Evolutionary conservation across 176 grass and related monocot species (phyloP).

Genomic region (Paspalum notatum): DNA sequence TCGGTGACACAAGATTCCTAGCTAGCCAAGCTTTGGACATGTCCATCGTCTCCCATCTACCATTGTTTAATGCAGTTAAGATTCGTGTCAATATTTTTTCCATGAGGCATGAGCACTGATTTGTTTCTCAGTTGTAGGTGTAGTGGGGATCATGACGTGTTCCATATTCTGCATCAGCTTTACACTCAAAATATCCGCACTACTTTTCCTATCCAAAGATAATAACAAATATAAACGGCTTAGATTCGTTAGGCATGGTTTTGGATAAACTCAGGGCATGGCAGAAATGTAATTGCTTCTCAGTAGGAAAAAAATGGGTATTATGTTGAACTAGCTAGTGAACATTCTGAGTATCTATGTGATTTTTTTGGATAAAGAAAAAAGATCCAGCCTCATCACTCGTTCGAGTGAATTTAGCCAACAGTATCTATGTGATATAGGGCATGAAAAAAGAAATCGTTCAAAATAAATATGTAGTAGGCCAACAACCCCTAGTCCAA

Average conservation of each 20-base stretch:
- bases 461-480: background rate
- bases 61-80: slow-evolving; percentile 18
- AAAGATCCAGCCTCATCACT: no score
- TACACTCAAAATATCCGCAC: background rate
- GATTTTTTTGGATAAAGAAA: no score
- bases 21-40: slow-evolving; percentile 12
- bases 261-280: background rate
- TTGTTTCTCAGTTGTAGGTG: slow-evolving; percentile 7
- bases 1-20: background rate
- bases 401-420: no score
- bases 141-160: slow-evolving; percentile 29
- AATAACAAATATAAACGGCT: background rate
- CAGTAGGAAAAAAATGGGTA: no score
- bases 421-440: no score
- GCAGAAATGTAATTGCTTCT: background rate
- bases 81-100: slow-evolving; percentile 19
- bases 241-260: background rate
- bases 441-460: background rate
- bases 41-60: background rate
- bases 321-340: background rate
- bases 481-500: background rate
- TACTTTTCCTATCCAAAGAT: background rate
- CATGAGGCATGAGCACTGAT: slow-evolving; percentile 7
- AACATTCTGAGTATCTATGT: background rate
- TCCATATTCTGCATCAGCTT: slow-evolving; percentile 7